Conservation (phyloP, 257 asterid genomes). For the Gardenia jasminoides region DNA sequence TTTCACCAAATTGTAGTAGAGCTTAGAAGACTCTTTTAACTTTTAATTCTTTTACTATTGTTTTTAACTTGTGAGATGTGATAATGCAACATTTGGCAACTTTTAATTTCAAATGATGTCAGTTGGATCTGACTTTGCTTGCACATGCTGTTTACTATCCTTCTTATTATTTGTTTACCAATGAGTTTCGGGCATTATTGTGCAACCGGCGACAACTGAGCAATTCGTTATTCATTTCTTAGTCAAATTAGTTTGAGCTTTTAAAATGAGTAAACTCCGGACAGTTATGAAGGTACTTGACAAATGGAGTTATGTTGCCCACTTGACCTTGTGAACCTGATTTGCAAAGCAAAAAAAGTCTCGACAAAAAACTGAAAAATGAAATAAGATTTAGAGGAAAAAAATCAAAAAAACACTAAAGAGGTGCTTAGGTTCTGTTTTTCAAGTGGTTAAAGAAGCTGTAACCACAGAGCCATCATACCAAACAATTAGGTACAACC, state of each 20-base stretch:
- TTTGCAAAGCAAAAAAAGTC: too few relatives aligned
- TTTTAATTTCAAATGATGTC: background rate
- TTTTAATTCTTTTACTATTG: background rate
- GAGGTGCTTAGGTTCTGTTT: too few relatives aligned
- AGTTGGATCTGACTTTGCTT: background rate
- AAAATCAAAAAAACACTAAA: too few relatives aligned
- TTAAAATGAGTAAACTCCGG: background rate
- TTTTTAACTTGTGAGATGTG: background rate
- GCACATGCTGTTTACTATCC: background rate
- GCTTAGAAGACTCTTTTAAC: background rate
- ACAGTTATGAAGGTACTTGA: too few relatives aligned
- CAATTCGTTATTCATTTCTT: too few relatives aligned
- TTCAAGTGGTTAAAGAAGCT: too few relatives aligned
- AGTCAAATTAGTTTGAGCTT: background rate
- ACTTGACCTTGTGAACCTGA: background rate
- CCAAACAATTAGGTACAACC: slow-evolving; percentile 26
- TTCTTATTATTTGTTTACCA: background rate
- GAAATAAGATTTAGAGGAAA: too few relatives aligned
- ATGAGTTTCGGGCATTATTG: background rate
- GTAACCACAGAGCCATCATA: too few relatives aligned
- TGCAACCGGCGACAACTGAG: background rate
- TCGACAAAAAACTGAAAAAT: background rate
- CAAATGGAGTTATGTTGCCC: background rate
- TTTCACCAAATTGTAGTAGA: background rate
- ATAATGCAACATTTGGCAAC: background rate